Conservation (phyloP, 2,329 filamentous ascomycete species). For the Microcyclospora tardicrescens region DNA sequence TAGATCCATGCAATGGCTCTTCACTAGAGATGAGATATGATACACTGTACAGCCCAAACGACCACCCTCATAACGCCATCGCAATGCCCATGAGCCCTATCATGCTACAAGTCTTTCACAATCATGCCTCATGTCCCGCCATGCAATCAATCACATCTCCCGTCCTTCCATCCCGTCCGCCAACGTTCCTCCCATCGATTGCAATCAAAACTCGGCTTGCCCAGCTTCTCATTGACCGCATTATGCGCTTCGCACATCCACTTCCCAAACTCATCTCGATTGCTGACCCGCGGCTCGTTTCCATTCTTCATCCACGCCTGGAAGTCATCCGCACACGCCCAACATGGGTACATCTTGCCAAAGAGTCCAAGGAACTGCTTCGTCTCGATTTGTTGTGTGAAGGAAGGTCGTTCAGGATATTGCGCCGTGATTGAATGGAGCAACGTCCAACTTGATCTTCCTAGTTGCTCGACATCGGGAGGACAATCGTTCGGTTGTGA, state of each 20-base stretch:
- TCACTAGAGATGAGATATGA: too few species aligned
- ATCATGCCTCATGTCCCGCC: too few species aligned
- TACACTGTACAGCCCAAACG: too few species aligned
- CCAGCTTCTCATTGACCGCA: conserved; percentile 76
- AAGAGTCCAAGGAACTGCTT: conserved; percentile 67
- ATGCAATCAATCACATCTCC: conserved; percentile 43
- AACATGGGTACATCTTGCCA: conserved; percentile 83
- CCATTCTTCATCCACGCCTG: conserved; percentile 59
- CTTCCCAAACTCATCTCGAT: conserved; percentile 55
- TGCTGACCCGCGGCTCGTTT: conserved; percentile 50
- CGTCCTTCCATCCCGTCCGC: conserved; percentile 75
- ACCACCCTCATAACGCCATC: too few species aligned
- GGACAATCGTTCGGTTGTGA: conserved; percentile 57
- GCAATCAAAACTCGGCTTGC: conserved; percentile 87
- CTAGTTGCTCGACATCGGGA: conserved; percentile 76
- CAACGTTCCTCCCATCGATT: conserved; percentile 83
- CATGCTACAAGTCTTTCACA: too few species aligned
- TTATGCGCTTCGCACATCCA: conserved; percentile 85
- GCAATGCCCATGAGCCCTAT: too few species aligned
- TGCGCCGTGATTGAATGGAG: conserved; percentile 81
- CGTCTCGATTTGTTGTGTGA: conserved; percentile 61
- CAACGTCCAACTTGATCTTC: conserved; percentile 82
- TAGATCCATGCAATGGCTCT: too few species aligned
- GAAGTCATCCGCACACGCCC: conserved; percentile 90
- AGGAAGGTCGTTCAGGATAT: conserved; percentile 61